Evolutionary conservation across 495 filamentous ascomycete species (phyloP), one percentile per base, ranked within the genome.

Genomic region (Thermochaetoides thermophila): DNA sequence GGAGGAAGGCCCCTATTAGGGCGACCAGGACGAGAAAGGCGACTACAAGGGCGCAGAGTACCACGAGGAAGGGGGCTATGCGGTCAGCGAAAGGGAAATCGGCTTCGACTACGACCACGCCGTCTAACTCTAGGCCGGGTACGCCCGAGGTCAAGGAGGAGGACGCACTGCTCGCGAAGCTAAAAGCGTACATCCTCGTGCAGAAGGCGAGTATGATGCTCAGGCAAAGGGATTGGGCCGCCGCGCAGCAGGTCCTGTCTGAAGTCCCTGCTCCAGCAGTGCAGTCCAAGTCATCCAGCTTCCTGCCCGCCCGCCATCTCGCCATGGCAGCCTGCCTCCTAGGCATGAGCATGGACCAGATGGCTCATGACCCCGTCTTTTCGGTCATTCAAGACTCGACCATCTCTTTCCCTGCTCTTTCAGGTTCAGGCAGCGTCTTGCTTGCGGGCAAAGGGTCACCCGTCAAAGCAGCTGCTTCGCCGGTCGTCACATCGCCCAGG

Each of bases 301-400:
- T 66, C 7, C 37, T 50, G 14, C 58, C 44, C 37, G 61, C 22
- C 43, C 63, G 69, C 27, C 60, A 64, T 9, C 50, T 79, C n/a
- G 53, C 63, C n/a, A 63, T 68, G 51, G 74, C 75, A 2, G 64
- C 66, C 27, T 60, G 67, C 24, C 56, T 74, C 6, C 52, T 81
- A 34, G 53, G 64, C 5, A 63, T 74, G 52, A 76, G 69, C 33
- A 52, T 78, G 41, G 71, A 74, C 13, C 64, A 74, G 31, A 75
- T 97, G 56, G 64, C 71, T 10, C 61, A 68, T 3, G 84, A 96
- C 57, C 77, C 85, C 7, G 77, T 86, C 1, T 92, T 85, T 51
- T 89, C 81, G 24, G 74, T 86, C 12, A 64, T 97, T 16, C 79
- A 84, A 6, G 89, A 97, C 39, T 96, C 89, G 5, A 92, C 84